Conservation (phyloP, 495 filamentous ascomycete genomes). For the Beverwykella pulmonaria region DNA sequence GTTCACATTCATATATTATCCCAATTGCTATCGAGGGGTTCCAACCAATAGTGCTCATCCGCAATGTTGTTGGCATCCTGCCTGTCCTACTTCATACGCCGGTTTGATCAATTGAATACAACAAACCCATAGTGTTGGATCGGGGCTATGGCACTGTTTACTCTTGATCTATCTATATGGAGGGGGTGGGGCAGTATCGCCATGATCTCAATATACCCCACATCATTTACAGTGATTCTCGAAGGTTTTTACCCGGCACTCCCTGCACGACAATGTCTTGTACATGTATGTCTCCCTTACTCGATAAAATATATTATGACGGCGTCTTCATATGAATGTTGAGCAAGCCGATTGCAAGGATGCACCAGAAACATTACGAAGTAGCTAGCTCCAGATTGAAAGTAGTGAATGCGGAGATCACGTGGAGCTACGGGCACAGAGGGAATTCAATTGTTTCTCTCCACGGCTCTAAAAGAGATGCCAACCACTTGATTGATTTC, state of each 20-base stretch:
- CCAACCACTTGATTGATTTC: too few relatives aligned
- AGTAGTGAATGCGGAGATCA: too few relatives aligned
- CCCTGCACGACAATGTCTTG: neutral
- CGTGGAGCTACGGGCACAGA: too few relatives aligned
- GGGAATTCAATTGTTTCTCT: too few relatives aligned
- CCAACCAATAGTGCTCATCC: neutral
- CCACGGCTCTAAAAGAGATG: too few relatives aligned
- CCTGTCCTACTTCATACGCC: neutral
- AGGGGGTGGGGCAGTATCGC: neutral
- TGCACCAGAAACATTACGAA: too few relatives aligned
- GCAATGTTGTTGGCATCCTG: neutral
- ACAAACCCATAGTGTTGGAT: neutral
- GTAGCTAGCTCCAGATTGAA: too few relatives aligned
- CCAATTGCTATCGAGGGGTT: neutral
- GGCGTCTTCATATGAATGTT: too few relatives aligned
- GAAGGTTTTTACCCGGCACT: neutral
- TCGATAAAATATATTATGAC: too few relatives aligned
- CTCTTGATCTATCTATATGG: constrained; percentile 3
- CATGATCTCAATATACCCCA: neutral
- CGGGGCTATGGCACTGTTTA: neutral
- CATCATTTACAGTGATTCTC: neutral
- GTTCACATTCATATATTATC: neutral
- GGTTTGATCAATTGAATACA: neutral
- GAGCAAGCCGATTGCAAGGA: too few relatives aligned
- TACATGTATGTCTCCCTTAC: too few relatives aligned